These are phyloP conservation scores for Aspergillus felis DNA, from an alignment of 2,329 filamentous ascomycete species.

Conservation along the genomic window DNA sequence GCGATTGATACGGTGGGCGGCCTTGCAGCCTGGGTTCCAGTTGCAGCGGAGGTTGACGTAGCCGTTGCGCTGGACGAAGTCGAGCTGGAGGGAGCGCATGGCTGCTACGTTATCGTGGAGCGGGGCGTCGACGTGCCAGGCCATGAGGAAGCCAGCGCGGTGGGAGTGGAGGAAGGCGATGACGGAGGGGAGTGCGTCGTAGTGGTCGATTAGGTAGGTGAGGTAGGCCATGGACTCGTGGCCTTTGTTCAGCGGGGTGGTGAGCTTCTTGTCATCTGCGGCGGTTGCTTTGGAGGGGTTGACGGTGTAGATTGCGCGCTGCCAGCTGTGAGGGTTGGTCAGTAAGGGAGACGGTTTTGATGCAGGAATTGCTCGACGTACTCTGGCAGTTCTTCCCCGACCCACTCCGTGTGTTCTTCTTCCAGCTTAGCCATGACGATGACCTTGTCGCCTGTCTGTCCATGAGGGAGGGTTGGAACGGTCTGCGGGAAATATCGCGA, in stretches of 20 bases:
- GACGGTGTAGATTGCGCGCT: constrained; percentile 44
- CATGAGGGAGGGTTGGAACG: constrained; percentile 1
- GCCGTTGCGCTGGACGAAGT: constrained; percentile 51
- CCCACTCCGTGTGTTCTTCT: constrained; percentile 45
- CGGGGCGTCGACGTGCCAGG: constrained; percentile 58
- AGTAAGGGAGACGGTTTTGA: not conserved
- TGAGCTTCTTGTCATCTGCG: constrained; percentile 21
- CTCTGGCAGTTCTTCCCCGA: constrained; percentile 43
- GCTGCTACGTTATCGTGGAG: constrained; percentile 53
- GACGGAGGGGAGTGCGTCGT: constrained; percentile 48
- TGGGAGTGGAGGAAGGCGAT: constrained; percentile 57
- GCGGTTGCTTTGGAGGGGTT: constrained; percentile 29
- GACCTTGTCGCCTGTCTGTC: constrained; percentile 31
- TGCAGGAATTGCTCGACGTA: constrained; percentile 22
- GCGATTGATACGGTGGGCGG: constrained; percentile 28
- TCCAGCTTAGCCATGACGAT: constrained; percentile 45
- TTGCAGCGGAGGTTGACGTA: constrained; percentile 61
- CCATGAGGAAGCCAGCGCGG: constrained; percentile 42
- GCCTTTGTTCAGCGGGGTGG: constrained; percentile 41
- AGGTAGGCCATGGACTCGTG: constrained; percentile 47
- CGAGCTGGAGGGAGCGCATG: constrained; percentile 47
- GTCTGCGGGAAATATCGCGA: constrained; percentile 9
- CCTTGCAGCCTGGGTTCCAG: constrained; percentile 53
- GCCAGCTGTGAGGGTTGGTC: constrained; percentile 34
- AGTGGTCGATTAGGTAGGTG: constrained; percentile 46